Base-by-base conservation (phyloP, 371 early-diverging fungal genomes). In the Caulochytrium protostelioides region DNA sequence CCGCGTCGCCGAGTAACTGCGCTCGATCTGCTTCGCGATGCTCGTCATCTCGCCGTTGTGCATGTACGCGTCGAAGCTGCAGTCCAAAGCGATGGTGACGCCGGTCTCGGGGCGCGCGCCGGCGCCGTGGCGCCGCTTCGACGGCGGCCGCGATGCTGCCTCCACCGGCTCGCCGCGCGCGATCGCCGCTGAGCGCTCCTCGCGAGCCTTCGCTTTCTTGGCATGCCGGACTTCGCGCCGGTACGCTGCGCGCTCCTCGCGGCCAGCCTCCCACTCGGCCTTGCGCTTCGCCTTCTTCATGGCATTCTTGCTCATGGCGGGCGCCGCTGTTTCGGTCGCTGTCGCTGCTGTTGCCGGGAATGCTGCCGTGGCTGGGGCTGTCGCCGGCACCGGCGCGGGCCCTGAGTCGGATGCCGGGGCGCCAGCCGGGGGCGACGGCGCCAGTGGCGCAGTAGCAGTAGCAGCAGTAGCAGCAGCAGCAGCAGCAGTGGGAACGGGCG, bases 1-100 rank as follows among this genome's bases (percentile, higher is more conserved):
- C 37, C 59, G 47, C 49, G 79, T 81, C 32, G 50, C 56, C 25
- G 75, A 58, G 41, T 82, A 77, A 46, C 76, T 74, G 7, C 73
- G 65, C 6, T 48, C 53, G 22, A 77, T 47, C 54, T 78, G 77
- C 37, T 61, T 53, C 47, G 64, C 62, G 42, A 77, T 53, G 1
- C 75, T 74, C 23, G 62, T 58, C 24, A 72, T 52, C n/a, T n/a
- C n/a, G n/a, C n/a, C n/a, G n/a, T n/a, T n/a, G n/a, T n/a, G n/a
- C n/a, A n/a, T n/a, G n/a, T n/a, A n/a, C n/a, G n/a, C n/a, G n/a
- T n/a, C n/a, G 38, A 60, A 60, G 22, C 45, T 42, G n/a, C 39
- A 15, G 35, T 62, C 62, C 22, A 62, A 43, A 9, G 78, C 62
- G 21, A 85, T 51, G n/a, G 50, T 45, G 18, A 72, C 43, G 1